Percentiles rank a stretch among this genome's conserved stretches.
Conservation (phyloP, 2,329 filamentous ascomycete genomes). For the Huntiella bhutanensis region DNA sequence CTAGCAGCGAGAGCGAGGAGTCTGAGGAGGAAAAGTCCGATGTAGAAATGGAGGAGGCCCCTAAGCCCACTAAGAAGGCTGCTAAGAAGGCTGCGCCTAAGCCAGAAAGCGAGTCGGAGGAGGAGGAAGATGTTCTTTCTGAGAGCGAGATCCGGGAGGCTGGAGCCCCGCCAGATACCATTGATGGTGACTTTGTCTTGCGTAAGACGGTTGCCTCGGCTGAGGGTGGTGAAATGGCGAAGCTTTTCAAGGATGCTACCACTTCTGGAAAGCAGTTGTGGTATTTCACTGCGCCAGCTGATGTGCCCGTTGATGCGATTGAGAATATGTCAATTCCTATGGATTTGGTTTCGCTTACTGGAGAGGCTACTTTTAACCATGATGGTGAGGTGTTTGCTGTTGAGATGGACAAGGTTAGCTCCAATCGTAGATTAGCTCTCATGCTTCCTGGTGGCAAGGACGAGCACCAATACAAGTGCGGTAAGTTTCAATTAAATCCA, state of each 20-base stretch:
- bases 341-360: conserved; percentile 27
- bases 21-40: conserved; percentile 12
- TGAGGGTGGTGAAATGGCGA: conserved; percentile 27
- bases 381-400: conserved; percentile 45
- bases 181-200: conserved; percentile 34
- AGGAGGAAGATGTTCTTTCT: conserved; percentile 16
- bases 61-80: no score
- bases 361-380: conserved; percentile 39
- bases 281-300: conserved; percentile 59
- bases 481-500: background rate
- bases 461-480: conserved; percentile 11
- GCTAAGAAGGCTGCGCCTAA: conserved; percentile 14
- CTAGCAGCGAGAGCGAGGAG: conserved; percentile 3
- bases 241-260: conserved; percentile 38
- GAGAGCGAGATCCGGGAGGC: conserved; percentile 14
- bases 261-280: conserved; percentile 56
- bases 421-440: conserved; percentile 19
- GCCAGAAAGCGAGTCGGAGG: conserved; percentile 14
- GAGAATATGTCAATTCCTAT: conserved; percentile 43
- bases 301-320: conserved; percentile 47
- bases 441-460: conserved; percentile 9
- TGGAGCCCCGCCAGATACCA: conserved; percentile 18
- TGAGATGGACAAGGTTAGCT: conserved; percentile 31
- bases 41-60: conserved; percentile 13
- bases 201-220: conserved; percentile 26